Evolutionary conservation across 129 eudicot species (phyloP).

Genomic region (Flaveria bidentis): DNA sequence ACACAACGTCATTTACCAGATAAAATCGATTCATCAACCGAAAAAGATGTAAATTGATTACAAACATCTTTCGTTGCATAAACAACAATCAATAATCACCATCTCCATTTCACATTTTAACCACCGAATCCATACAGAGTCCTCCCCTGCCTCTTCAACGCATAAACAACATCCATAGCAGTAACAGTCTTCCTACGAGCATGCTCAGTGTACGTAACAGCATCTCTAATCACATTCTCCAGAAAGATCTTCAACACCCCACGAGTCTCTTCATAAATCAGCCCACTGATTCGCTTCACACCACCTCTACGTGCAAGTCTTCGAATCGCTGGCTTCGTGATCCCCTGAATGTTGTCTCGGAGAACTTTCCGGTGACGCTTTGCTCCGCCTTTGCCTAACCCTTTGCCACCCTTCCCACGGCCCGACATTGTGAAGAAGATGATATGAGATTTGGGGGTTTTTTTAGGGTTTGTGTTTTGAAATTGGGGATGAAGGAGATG

Average conservation of each 20-base stretch:
- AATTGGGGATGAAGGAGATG: no score
- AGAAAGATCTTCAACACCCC: constrained; percentile 41
- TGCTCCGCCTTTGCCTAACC: constrained; percentile 60
- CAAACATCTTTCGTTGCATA: not conserved
- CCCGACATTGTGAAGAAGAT: constrained; percentile 28
- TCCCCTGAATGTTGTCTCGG: constrained; percentile 57
- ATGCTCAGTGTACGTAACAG: constrained; percentile 35
- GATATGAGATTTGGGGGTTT: not conserved
- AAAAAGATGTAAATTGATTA: not conserved
- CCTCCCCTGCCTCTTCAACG: constrained; percentile 41
- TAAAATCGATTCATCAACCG: no score
- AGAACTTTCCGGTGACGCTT: constrained; percentile 58
- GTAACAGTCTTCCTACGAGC: constrained; percentile 40
- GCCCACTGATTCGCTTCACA: constrained; percentile 52
- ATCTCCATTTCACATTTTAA: not conserved
- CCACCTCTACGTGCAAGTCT: constrained; percentile 53
- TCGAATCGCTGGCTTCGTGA: constrained; percentile 54
- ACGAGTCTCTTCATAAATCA: constrained; percentile 53
- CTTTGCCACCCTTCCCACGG: constrained; percentile 59
- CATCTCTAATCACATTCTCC: constrained; percentile 35
- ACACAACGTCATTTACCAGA: no score
- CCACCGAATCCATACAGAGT: constrained; percentile 37
- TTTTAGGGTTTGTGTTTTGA: no score
- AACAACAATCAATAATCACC: not conserved
- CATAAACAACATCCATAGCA: constrained; percentile 41